Base-by-base conservation (phyloP, 2,329 filamentous ascomycete genomes). In the Aspergillus pseudoviridinutans region DNA sequence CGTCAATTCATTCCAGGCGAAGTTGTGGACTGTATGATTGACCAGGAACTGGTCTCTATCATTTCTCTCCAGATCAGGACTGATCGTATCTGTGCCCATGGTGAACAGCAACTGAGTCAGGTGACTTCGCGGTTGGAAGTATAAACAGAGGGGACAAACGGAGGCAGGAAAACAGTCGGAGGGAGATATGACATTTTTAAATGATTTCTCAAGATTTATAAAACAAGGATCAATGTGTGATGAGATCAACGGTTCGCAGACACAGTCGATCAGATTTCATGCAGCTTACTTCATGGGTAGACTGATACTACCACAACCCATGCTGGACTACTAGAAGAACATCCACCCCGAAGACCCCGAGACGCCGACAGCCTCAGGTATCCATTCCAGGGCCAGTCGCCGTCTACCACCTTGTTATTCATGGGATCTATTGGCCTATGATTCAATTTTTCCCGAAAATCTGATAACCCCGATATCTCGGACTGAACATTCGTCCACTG, bases 1-100 rank as follows among this genome's bases (percentile, higher is more conserved):
- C 0, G 81, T 86, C 52, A 92, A 77, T 54, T 81, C 78, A 50
- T 79, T 77, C 89, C 90, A 93, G 3, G 83, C 79, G 62, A 91
- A 84, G 64, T 74, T 84, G 28, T 80, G 77, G 44, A 92, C 84
- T 0, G 82, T 82, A 17, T 82, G 81, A 74, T 92, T 92, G 59
- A 64, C 66, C 32, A 76, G 61, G 50, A 73, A 75, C 35, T 65
- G 60, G 22, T 66, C 60, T 14, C 58, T 59, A 7, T 66, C 67
- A 56, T 70, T 69, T 6, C 61, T 60, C 51, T 75, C 73, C 27
- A 72, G 58, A 50, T 74, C 73, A 17, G 55, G 52, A 38, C 49
- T 58, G 8, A 47, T 47, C 9, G 1, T 24, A 47, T 47, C 44
- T 25, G 44, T n/a, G 12, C 42, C 20, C 14, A 50, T 50, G 49